Conservation (phyloP, 2,329 filamentous ascomycete species). For the Lachnum nothofagi region DNA sequence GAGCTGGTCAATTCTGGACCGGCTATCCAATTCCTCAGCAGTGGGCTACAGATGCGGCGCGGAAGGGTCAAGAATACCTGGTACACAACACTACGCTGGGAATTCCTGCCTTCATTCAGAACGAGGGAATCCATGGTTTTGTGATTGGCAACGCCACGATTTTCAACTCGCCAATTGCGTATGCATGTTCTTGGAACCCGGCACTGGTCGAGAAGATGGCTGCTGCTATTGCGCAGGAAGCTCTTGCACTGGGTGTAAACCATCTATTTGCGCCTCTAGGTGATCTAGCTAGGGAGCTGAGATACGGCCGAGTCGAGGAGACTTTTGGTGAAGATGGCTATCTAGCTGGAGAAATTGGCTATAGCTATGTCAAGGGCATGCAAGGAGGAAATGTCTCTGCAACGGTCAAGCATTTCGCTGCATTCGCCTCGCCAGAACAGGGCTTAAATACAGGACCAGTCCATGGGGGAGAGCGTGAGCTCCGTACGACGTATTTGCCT, state of each 20-base stretch:
- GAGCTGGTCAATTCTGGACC: conserved; percentile 61
- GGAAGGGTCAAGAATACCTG: conserved; percentile 64
- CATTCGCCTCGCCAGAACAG: conserved; percentile 64
- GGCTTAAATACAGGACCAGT: conserved; percentile 62
- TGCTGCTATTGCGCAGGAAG: conserved; percentile 58
- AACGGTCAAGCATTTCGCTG: conserved; percentile 72
- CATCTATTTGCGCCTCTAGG: conserved; percentile 68
- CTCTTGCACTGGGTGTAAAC: conserved; percentile 63
- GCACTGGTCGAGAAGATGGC: conserved; percentile 62
- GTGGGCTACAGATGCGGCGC: conserved; percentile 58
- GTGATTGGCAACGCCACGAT: conserved; percentile 69
- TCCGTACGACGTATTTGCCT: conserved; percentile 52
- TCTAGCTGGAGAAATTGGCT: conserved; percentile 62
- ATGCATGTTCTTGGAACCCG: conserved; percentile 67
- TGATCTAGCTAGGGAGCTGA: conserved; percentile 65
- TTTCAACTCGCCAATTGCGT: conserved; percentile 71
- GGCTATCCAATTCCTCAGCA: conserved; percentile 61
- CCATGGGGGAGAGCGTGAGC: conserved; percentile 49
- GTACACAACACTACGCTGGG: conserved; percentile 61
- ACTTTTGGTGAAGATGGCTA: conserved; percentile 66
- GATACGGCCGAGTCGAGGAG: conserved; percentile 70
- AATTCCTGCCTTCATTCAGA: conserved; percentile 69
- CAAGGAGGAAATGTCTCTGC: conserved; percentile 62
- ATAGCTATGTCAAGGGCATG: conserved; percentile 55
- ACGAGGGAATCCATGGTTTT: conserved; percentile 70